Evolutionary conservation across 257 asterid species (phyloP).

Genomic region (Verbena officinalis): DNA sequence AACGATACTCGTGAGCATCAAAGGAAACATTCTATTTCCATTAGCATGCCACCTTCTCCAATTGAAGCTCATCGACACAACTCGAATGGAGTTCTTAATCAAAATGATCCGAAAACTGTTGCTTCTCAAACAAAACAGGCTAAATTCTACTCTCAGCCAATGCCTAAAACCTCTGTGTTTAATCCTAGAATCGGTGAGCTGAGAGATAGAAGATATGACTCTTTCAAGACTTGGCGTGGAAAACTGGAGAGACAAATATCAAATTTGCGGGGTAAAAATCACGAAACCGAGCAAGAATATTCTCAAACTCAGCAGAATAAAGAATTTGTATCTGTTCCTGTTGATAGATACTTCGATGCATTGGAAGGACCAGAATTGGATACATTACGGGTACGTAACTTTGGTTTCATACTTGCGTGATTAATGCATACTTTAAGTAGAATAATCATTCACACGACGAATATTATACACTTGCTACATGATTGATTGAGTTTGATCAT

Average conservation of each 20-base stretch:
- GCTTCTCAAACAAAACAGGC: slow-evolving; percentile 6
- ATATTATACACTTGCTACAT: too few relatives aligned
- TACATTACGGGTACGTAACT: slow-evolving; percentile 54
- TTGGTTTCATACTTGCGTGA: too few relatives aligned
- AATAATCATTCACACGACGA: too few relatives aligned
- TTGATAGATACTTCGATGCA: slow-evolving; percentile 79
- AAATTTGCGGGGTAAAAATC: slow-evolving; percentile 45
- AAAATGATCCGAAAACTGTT: slow-evolving; percentile 10
- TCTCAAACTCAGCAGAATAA: slow-evolving; percentile 29
- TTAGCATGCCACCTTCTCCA: slow-evolving; percentile 79
- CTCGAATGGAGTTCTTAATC: slow-evolving; percentile 24
- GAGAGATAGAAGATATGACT: slow-evolving; percentile 61
- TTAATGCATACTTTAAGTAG: too few relatives aligned
- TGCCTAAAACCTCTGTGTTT: slow-evolving; percentile 41
- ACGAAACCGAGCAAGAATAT: slow-evolving; percentile 35
- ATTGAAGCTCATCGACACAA: slow-evolving; percentile 29
- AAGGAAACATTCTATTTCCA: slow-evolving; percentile 48
- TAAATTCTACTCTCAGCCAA: slow-evolving; percentile 65
- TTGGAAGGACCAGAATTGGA: slow-evolving; percentile 89
- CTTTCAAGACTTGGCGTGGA: slow-evolving; percentile 88
- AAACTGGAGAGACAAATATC: slow-evolving; percentile 72
- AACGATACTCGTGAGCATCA: slow-evolving; percentile 20
- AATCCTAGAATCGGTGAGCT: slow-evolving; percentile 42
- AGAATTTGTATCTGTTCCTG: slow-evolving; percentile 48
- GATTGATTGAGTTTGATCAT: too few relatives aligned